Conservation (phyloP, 257 asterid species). For the Schizonepeta tenuifolia region DNA sequence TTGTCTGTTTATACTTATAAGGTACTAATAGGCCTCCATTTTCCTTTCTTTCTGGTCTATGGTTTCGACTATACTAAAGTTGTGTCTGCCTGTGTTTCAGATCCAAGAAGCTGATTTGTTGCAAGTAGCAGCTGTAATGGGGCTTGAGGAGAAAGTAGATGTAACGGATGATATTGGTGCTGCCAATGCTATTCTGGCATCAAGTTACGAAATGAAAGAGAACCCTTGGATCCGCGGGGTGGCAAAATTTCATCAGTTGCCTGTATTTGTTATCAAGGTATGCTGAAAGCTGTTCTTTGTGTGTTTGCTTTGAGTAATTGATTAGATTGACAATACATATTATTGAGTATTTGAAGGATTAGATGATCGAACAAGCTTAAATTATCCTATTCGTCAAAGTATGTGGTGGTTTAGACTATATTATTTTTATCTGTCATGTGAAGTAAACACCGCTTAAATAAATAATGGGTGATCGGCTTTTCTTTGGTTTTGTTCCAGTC, state of each 20-base stretch:
- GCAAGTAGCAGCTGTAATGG: conserved; percentile 93
- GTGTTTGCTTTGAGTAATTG: background rate
- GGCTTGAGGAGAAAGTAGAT: conserved; percentile 81
- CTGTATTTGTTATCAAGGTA: conserved; percentile 91
- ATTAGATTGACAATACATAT: background rate
- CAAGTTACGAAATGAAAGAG: conserved; percentile 75
- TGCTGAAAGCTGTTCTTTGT: conserved; percentile 14
- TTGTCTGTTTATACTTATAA: conserved; percentile 65
- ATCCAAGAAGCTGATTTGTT: conserved; percentile 87
- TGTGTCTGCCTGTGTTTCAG: conserved; percentile 45
- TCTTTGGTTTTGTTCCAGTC: conserved; percentile 54
- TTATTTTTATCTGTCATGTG: too few relatives aligned
- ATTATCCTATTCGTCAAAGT: too few relatives aligned
- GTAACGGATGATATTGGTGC: conserved; percentile 72
- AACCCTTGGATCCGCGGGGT: conserved; percentile 95
- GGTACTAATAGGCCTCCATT: conserved; percentile 48
- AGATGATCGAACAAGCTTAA: background rate
- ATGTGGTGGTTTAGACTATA: too few relatives aligned
- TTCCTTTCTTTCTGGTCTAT: conserved; percentile 20
- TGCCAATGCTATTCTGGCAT: conserved; percentile 87
- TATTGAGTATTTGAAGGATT: background rate
- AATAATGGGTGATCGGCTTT: background rate
- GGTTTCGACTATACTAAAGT: background rate
- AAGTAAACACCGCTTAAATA: too few relatives aligned
- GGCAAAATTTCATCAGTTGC: conserved; percentile 85